Percentiles rank a stretch among this genome's conserved stretches.
Conservation (phyloP, 441 rosid genomes). For the Erodium texanum region DNA sequence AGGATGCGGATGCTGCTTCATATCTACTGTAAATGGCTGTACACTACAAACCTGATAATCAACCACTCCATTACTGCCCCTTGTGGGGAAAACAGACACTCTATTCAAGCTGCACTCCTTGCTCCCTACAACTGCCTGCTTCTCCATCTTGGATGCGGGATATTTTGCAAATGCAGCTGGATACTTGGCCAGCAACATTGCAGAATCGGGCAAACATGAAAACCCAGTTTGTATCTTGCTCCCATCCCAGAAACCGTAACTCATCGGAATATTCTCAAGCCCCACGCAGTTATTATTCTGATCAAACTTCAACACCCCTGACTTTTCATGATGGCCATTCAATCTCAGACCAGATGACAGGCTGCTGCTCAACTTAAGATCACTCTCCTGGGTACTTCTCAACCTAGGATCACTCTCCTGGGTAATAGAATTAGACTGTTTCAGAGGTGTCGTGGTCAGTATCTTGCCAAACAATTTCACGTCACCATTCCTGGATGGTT, state of each 20-base stretch:
- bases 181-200: conserved; percentile 56
- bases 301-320: conserved; percentile 37
- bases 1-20: conserved; percentile 41
- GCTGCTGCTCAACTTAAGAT: conserved; percentile 26
- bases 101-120: conserved; percentile 30
- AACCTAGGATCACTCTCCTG: conserved; percentile 39
- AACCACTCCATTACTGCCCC: conserved; percentile 37
- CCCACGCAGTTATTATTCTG: conserved; percentile 27
- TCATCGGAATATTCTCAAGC: conserved; percentile 57
- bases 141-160: conserved; percentile 35
- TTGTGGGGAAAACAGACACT: conserved; percentile 25
- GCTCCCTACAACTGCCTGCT: conserved; percentile 20
- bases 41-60: conserved; percentile 40
- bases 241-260: conserved; percentile 89
- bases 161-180: conserved; percentile 60
- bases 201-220: conserved; percentile 62
- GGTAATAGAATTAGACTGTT: conserved; percentile 17
- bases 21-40: conserved; percentile 32
- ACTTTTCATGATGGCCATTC: conserved; percentile 4
- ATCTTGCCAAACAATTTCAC: conserved; percentile 85
- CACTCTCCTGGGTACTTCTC: too few relatives aligned
- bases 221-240: conserved; percentile 64
- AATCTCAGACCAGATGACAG: conserved; percentile 25
- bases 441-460: conserved; percentile 34
- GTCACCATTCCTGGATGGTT: conserved; percentile 52